Evolutionary conservation across 139 green algal species (phyloP).

Genomic region (Chlamydomonas sphaeroides): DNA sequence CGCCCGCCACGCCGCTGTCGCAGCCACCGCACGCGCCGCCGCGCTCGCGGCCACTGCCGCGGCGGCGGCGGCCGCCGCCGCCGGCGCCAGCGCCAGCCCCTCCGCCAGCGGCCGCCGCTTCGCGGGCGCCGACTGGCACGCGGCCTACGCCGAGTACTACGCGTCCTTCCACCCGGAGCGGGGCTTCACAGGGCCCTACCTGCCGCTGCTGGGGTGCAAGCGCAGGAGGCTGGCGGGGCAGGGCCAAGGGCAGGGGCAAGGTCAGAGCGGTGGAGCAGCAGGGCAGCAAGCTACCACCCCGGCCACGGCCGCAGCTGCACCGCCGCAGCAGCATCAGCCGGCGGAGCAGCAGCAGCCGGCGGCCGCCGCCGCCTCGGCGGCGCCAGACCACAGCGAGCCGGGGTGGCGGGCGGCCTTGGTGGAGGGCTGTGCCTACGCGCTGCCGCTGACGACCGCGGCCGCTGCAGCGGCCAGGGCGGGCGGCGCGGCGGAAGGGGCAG

Average conservation of each 20-base stretch:
- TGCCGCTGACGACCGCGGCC: conserved; percentile 16
- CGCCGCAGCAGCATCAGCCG: no score
- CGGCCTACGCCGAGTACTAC: conserved; percentile 18
- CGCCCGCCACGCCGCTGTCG: neutral
- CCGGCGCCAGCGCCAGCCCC: neutral
- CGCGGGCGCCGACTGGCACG: neutral
- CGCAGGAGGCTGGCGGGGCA: conserved; percentile 4
- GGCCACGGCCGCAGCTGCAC: no score
- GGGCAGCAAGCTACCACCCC: no score
- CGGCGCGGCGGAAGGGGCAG: no score
- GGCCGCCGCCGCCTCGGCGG: neutral
- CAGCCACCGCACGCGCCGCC: neutral
- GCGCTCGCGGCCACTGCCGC: neutral
- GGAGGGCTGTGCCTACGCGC: neutral
- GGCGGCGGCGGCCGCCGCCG: neutral
- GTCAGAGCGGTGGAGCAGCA: neutral
- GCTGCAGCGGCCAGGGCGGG: conserved; percentile 20
- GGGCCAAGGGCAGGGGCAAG: neutral
- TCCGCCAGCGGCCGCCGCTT: neutral
- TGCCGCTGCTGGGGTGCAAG: conserved; percentile 25
- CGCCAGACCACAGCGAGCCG: neutral
- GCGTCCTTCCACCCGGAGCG: conserved; percentile 18
- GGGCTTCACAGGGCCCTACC: conserved; percentile 17
- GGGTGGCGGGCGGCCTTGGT: conserved; percentile 18
- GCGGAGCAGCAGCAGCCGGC: no score